Percentiles rank a stretch among this genome's conserved stretches.
Conservation (phyloP, 805 yeast species). For the Candida xiaguanensis region DNA sequence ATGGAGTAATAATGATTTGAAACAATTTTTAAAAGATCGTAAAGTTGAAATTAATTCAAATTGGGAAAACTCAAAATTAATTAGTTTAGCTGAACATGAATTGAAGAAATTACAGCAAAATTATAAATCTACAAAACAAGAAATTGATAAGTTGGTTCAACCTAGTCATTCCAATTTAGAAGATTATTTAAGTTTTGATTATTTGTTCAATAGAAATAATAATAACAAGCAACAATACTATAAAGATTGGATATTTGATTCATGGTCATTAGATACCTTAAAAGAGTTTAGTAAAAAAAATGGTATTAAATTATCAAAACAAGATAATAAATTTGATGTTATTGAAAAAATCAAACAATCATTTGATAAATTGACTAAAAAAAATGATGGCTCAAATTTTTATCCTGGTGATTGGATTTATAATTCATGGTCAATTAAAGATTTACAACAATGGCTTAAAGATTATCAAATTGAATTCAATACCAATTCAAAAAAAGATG, state of each 20-base stretch:
- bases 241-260: constrained; percentile 46
- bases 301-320: constrained; percentile 23
- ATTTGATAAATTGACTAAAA: constrained; percentile 35
- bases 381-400: constrained; percentile 35
- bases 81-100: constrained; percentile 22
- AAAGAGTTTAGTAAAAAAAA: constrained; percentile 27
- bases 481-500: constrained; percentile 40
- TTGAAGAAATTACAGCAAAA: constrained; percentile 16
- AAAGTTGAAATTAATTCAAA: constrained; percentile 19
- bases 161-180: constrained; percentile 6
- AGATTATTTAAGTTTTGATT: constrained; percentile 8
- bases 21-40: constrained; percentile 26
- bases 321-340: constrained; percentile 36
- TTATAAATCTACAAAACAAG: neutral
- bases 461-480: constrained; percentile 36
- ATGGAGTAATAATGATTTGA: constrained; percentile 20
- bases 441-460: constrained; percentile 47
- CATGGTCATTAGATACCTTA: constrained; percentile 39
- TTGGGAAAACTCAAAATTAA: constrained; percentile 19
- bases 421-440: constrained; percentile 49
- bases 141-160: constrained; percentile 4
- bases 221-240: constrained; percentile 8
- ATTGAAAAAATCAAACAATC: constrained; percentile 38
- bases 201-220: constrained; percentile 2
- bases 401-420: constrained; percentile 54